phyloP scores from a whole-genome alignment of 257 asterid genomes.

The Primulina huaijiensis region DNA sequence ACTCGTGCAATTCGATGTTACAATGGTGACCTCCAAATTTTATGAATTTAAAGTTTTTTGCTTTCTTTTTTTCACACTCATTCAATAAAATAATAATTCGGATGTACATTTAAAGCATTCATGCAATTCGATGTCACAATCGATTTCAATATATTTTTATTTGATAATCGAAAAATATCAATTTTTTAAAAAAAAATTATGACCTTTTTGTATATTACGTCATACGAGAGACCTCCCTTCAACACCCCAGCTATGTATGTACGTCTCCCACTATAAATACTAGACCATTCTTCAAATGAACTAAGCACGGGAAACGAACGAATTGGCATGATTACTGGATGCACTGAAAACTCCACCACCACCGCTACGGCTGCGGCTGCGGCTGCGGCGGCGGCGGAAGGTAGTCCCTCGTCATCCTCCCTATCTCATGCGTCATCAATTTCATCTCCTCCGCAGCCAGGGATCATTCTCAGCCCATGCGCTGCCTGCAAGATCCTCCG shows the following conservation, averaged over 20 bases:
- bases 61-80: too few relatives aligned
- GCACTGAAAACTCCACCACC: slow-evolving; percentile 11
- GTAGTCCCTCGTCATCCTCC: slow-evolving; percentile 11
- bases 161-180: too few relatives aligned
- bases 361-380: slow-evolving; percentile 5
- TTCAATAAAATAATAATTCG: too few relatives aligned
- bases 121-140: too few relatives aligned
- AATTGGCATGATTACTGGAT: background rate
- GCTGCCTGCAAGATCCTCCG: slow-evolving; percentile 91
- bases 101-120: too few relatives aligned
- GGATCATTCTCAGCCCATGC: slow-evolving; percentile 60
- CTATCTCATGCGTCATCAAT: slow-evolving; percentile 33
- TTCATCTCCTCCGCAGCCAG: slow-evolving; percentile 23
- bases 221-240: background rate
- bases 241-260: background rate
- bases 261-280: background rate
- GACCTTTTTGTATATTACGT: background rate
- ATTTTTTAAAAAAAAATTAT: too few relatives aligned
- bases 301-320: background rate
- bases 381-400: background rate
- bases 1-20: too few relatives aligned
- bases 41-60: too few relatives aligned
- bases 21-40: too few relatives aligned
- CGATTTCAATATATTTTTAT: too few relatives aligned
- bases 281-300: background rate